Conservation (phyloP, 2,329 filamentous ascomycete species). For the Hansfordia pulvinata region DNA sequence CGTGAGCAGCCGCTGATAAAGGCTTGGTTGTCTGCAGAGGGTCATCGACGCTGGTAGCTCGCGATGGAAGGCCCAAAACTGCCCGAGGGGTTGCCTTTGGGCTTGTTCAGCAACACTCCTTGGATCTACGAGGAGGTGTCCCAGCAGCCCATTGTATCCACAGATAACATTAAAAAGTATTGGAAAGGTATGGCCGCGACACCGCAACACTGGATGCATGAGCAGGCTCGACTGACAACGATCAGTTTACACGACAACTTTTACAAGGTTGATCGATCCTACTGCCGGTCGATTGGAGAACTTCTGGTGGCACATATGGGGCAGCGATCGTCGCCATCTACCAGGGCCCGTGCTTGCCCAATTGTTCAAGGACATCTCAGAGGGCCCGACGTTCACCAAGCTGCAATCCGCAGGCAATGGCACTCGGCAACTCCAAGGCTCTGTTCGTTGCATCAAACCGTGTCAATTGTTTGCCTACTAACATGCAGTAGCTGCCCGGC, state of each 20-base stretch:
- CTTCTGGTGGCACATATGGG: slow-evolving; percentile 55
- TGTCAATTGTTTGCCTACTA: too few relatives aligned
- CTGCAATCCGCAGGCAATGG: slow-evolving; percentile 37
- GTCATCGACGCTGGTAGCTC: too few relatives aligned
- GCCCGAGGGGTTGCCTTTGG: slow-evolving; percentile 45
- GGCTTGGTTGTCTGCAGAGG: too few relatives aligned
- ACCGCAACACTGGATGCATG: slow-evolving; percentile 3
- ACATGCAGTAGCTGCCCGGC: slow-evolving; percentile 5
- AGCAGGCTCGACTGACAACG: slow-evolving; percentile 3
- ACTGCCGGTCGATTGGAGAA: slow-evolving; percentile 49
- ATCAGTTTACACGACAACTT: slow-evolving; percentile 46
- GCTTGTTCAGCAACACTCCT: slow-evolving; percentile 39
- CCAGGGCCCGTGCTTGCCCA: slow-evolving; percentile 38
- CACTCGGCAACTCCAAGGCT: slow-evolving; percentile 22
- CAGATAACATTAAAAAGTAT: slow-evolving; percentile 38
- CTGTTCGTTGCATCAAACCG: slow-evolving; percentile 4
- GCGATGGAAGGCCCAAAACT: too few relatives aligned
- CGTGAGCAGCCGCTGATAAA: too few relatives aligned
- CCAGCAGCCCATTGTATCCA: slow-evolving; percentile 31
- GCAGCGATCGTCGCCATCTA: slow-evolving; percentile 38
- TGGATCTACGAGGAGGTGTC: slow-evolving; percentile 41
- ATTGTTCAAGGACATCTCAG: slow-evolving; percentile 43
- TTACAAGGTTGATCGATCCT: slow-evolving; percentile 44
- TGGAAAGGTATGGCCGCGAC: slow-evolving; percentile 36
- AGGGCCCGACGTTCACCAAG: slow-evolving; percentile 42